A percentile compares a stretch with the other conserved stretches of the same genome.
phyloP scores from a whole-genome alignment of 208 protist genomes.

The Trypanosoma theileri region DNA sequence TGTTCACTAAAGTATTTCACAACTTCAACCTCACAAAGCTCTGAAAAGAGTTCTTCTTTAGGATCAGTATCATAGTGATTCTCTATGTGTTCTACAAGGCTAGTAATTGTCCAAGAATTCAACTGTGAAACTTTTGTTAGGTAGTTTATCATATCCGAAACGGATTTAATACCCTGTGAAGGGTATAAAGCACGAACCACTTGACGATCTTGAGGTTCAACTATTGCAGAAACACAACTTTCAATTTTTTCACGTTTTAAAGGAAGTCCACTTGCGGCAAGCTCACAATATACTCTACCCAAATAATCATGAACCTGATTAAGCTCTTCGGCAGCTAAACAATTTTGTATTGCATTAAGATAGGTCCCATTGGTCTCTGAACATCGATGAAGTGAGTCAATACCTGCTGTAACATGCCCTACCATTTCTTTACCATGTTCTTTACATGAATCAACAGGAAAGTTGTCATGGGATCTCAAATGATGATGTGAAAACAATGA shows the following conservation, averaged over 20 bases:
- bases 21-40: conserved; percentile 43
- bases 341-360: conserved; percentile 55
- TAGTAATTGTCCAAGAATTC: conserved; percentile 53
- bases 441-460: conserved; percentile 17
- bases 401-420: conserved; percentile 61
- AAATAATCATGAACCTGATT: conserved; percentile 73
- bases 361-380: conserved; percentile 68
- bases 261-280: conserved; percentile 45
- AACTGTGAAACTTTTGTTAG: conserved; percentile 74
- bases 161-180: conserved; percentile 51
- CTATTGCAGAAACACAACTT: conserved; percentile 42
- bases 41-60: conserved; percentile 47
- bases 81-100: conserved; percentile 66
- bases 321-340: conserved; percentile 58
- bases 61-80: conserved; percentile 58
- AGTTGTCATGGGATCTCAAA: conserved; percentile 1
- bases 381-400: conserved; percentile 58
- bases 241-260: conserved; percentile 68
- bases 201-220: conserved; percentile 51
- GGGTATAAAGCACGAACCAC: conserved; percentile 77
- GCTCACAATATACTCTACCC: conserved; percentile 53
- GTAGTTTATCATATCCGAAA: conserved; percentile 76
- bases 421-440: conserved; percentile 72
- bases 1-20: conserved; percentile 42
- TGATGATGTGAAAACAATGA: conserved; percentile 55